A percentile compares a stretch with the other conserved stretches of the same genome.
Conservation (phyloP, 495 filamentous ascomycete genomes). For the Neurospora sp. region DNA sequence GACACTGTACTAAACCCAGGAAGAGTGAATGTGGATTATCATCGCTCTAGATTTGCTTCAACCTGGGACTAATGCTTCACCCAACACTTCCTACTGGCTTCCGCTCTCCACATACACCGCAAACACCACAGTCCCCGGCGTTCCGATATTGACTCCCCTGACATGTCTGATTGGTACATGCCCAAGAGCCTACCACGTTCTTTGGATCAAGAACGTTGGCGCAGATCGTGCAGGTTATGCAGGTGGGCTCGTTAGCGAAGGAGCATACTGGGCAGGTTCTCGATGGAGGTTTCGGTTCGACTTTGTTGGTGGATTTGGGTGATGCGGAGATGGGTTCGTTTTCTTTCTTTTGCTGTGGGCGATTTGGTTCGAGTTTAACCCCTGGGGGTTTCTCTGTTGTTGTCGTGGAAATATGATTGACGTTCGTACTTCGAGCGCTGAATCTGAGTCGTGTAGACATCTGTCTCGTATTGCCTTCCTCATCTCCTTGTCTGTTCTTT, state of each 20-base stretch:
- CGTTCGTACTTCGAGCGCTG: neutral
- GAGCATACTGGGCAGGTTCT: constrained; percentile 51
- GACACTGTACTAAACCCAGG: no score
- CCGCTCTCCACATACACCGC: constrained; percentile 53
- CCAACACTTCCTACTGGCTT: constrained; percentile 3
- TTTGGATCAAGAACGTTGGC: constrained; percentile 50
- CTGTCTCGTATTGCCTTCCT: neutral
- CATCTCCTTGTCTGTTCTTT: neutral
- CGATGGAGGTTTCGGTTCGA: neutral
- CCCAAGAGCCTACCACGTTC: constrained; percentile 45
- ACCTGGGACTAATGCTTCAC: neutral
- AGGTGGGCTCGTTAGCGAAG: constrained; percentile 38
- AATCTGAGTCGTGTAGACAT: neutral
- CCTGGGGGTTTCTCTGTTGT: neutral
- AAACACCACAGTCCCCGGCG: constrained; percentile 51
- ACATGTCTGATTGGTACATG: constrained; percentile 45
- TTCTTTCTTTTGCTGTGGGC: neutral
- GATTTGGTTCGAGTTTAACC: neutral
- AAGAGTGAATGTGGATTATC: no score
- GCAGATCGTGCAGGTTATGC: constrained; percentile 52
- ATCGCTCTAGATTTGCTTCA: neutral
- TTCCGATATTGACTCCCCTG: constrained; percentile 48
- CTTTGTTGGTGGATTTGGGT: neutral
- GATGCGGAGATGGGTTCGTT: neutral
- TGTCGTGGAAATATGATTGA: neutral